These are phyloP conservation scores for Blastosporella zonata DNA, from an alignment of 1,284 basidiomycete species.

Conservation along the genomic window DNA sequence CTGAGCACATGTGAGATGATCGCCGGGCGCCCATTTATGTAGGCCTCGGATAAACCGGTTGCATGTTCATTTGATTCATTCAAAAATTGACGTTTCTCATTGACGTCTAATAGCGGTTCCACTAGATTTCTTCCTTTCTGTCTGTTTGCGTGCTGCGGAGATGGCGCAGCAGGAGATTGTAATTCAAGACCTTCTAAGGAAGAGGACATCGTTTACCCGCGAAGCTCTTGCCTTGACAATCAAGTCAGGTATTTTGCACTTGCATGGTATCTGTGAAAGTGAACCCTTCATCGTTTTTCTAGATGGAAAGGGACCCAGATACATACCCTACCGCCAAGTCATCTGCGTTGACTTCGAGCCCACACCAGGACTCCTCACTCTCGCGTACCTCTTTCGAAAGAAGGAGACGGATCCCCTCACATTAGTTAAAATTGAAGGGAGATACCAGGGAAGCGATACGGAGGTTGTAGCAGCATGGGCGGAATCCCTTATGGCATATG, in stretches of 20 bases:
- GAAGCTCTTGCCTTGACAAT: conserved; percentile 30
- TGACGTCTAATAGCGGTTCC: no score
- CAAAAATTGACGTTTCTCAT: no score
- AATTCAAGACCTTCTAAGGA: conserved; percentile 15
- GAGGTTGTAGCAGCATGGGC: conserved; percentile 52
- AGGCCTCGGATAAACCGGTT: no score
- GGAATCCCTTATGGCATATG: conserved; percentile 48
- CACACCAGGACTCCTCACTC: conserved; percentile 33
- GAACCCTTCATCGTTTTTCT: neutral
- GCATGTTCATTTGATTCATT: no score
- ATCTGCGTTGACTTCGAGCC: conserved; percentile 44
- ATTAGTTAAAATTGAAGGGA: conserved; percentile 42
- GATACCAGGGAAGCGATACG: conserved; percentile 35
- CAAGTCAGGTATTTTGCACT: conserved; percentile 21
- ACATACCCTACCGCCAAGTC: conserved; percentile 46
- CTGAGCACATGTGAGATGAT: no score
- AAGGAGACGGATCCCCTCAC: conserved; percentile 35
- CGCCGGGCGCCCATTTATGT: no score
- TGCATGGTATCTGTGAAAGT: no score
- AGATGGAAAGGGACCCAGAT: conserved; percentile 17
- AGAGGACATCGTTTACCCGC: conserved; percentile 26
- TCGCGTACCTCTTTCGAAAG: conserved; percentile 47
- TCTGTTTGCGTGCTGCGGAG: neutral
- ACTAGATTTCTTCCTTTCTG: no score
- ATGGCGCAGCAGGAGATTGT: conserved; percentile 16